phyloP scores from a whole-genome alignment of 2,329 filamentous ascomycete genomes.

The Podosphaera aphanis region DNA sequence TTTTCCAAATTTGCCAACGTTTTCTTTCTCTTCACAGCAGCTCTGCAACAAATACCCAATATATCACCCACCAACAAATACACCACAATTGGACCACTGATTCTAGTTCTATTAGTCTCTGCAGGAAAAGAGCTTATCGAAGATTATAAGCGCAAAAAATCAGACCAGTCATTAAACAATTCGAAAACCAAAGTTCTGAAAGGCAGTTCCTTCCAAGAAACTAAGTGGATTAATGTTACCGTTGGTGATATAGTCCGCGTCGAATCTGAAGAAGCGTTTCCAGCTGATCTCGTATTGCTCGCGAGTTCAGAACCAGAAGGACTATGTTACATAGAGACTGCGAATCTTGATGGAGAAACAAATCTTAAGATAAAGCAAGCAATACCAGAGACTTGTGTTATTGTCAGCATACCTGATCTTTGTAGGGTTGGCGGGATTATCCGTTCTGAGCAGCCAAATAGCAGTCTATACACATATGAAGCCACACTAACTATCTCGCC shows the following conservation, averaged over 20 bases:
- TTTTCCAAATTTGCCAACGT: constrained; percentile 98
- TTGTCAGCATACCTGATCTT: constrained; percentile 72
- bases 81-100: constrained; percentile 86
- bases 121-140: constrained; percentile 87
- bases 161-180: constrained; percentile 69
- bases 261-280: constrained; percentile 85
- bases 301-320: constrained; percentile 94
- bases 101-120: constrained; percentile 78
- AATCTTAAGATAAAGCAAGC: constrained; percentile 98
- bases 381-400: constrained; percentile 67
- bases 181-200: constrained; percentile 65
- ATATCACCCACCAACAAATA: constrained; percentile 89
- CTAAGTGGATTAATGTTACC: constrained; percentile 79
- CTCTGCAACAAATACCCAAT: constrained; percentile 80
- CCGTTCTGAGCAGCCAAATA: constrained; percentile 92
- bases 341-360: constrained; percentile 91
- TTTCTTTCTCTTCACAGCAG: constrained; percentile 96
- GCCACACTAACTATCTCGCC: constrained; percentile 79
- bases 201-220: constrained; percentile 64
- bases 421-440: constrained; percentile 67
- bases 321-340: constrained; percentile 94
- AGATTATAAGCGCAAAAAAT: constrained; percentile 71
- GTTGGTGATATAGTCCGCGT: constrained; percentile 87
- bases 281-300: constrained; percentile 74
- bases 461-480: constrained; percentile 94